A percentile compares a stretch with the other conserved stretches of the same genome.
Evolutionary conservation across 2,329 filamentous ascomycete species (phyloP).

Genomic region (Aspergillus unguis): DNA sequence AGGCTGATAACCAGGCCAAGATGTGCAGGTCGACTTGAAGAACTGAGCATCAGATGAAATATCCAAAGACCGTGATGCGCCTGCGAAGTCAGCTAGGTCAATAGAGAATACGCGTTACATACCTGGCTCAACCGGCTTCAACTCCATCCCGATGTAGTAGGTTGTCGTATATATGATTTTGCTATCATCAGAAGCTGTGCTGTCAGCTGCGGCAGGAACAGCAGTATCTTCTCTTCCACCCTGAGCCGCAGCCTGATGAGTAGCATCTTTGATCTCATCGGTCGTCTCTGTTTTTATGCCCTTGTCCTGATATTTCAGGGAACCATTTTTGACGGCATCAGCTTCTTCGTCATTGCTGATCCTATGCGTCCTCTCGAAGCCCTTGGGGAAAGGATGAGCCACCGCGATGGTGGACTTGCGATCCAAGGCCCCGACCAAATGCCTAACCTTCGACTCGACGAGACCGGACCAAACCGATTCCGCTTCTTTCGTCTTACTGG

Average conservation of each 20-base stretch:
- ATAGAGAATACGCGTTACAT: conserved; percentile 31
- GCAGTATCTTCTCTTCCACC: conserved; percentile 43
- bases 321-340: conserved; percentile 61
- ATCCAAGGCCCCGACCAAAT: conserved; percentile 80
- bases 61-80: conserved; percentile 49
- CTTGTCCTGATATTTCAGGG: conserved; percentile 57
- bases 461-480: conserved; percentile 86
- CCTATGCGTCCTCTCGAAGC: conserved; percentile 76
- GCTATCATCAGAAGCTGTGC: conserved; percentile 40
- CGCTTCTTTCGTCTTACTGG: conserved; percentile 77
- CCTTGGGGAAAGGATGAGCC: conserved; percentile 89
- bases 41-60: conserved; percentile 73
- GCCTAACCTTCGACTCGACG: conserved; percentile 87
- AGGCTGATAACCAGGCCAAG: conserved; percentile 70
- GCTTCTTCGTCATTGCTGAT: conserved; percentile 62
- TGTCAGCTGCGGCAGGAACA: conserved; percentile 27
- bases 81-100: conserved; percentile 34
- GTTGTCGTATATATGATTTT: conserved; percentile 77
- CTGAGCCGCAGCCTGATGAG: conserved; percentile 48
- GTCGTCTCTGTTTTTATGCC: conserved; percentile 51
- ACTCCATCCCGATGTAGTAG: conserved; percentile 86
- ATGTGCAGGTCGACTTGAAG: conserved; percentile 78
- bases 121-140: conserved; percentile 71
- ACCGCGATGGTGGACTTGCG: conserved; percentile 74
- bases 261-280: conserved; percentile 50